Evolutionary conservation across 768 basidiomycete species (phyloP), one percentile per base, ranked within the genome.

Genomic region (Myochromella boudieri): DNA sequence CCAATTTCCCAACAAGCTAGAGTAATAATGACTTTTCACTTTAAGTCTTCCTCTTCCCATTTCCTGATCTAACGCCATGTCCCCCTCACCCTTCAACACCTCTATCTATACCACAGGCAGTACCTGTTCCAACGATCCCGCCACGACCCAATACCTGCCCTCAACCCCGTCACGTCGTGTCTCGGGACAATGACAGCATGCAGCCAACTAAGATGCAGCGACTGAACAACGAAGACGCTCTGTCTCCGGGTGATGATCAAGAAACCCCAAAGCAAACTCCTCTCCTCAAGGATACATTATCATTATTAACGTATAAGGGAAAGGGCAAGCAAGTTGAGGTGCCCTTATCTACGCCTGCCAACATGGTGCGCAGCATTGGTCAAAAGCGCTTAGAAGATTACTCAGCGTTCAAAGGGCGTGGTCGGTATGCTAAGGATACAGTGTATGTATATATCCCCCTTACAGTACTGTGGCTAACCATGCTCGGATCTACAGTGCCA

Each of bases 351-450:
- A 67, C 65, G 1, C 67, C 64, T 1, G 43, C 59, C 10, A 59
- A 59, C 34, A 31, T 56, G 7, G 44, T 49, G 20, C 49, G 48
- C 20, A 52, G 53, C 14, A 55, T 37, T n/a, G 53, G 44, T 8
- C 54, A 59, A 33, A 64, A 60, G 34, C 54, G 52, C 10, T 37
- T 51, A 3, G 63, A 63, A 3, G 74, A 76, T 48, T 78, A 77
- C 48, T 73, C 74, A 0, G 67, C 62, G 5, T 77, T 72, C 59
- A 84, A 84, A 61, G 81, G 80, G 21, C 69, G 74, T 28, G 83
- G 82, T n/a, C 66, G 82, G 58, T 84, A 84, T 42, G 77, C 72
- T 2, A 74, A 74, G 53, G 56, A 54, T 24, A 39, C 47, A 34
- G 53, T 55, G 72, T 75, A 56, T 22, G 71, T 47, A 24, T 31